phyloP scores from a whole-genome alignment of 2,329 filamentous ascomycete genomes.

The Claviceps humidiphila region DNA sequence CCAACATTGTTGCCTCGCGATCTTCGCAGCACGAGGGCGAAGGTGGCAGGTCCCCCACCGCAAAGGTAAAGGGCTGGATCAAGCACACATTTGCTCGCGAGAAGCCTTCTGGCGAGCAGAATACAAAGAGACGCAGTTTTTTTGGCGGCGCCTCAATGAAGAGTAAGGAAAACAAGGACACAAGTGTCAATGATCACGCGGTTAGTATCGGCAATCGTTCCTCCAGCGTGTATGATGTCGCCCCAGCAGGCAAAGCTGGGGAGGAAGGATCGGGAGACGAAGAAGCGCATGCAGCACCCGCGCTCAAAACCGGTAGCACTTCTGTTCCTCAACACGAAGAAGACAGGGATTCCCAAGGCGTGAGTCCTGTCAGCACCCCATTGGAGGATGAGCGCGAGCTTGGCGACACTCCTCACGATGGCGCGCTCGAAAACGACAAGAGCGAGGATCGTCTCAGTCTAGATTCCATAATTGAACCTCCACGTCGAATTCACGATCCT shows the following conservation, averaged over 20 bases:
- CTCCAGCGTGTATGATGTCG: constrained; percentile 32
- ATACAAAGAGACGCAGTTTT: constrained; percentile 27
- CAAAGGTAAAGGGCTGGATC: constrained; percentile 40
- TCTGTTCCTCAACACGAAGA: constrained; percentile 11
- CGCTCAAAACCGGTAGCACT: constrained; percentile 7
- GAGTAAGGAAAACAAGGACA: constrained; percentile 25
- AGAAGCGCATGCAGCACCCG: neutral
- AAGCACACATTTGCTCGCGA: constrained; percentile 37
- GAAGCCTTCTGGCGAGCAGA: constrained; percentile 26
- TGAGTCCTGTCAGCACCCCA: constrained; percentile 21
- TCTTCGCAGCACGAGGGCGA: constrained; percentile 8
- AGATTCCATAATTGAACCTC: constrained; percentile 21
- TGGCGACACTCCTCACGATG: constrained; percentile 16
- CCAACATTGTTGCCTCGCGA: constrained; percentile 2
- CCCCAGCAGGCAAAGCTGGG: constrained; percentile 26
- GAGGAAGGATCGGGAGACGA: constrained; percentile 6
- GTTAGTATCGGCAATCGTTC: constrained; percentile 28
- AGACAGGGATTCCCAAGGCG: constrained; percentile 19
- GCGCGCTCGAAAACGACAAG: constrained; percentile 3
- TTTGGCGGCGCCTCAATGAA: constrained; percentile 37
- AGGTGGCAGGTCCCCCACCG: constrained; percentile 18
- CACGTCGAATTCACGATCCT: constrained; percentile 21
- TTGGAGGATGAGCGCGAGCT: constrained; percentile 30
- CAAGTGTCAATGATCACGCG: constrained; percentile 33
- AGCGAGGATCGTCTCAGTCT: constrained; percentile 7